Evolutionary conservation across 345 rosid species (phyloP), one percentile per base, ranked within the genome.

Genomic region (Moringa oleifera): DNA sequence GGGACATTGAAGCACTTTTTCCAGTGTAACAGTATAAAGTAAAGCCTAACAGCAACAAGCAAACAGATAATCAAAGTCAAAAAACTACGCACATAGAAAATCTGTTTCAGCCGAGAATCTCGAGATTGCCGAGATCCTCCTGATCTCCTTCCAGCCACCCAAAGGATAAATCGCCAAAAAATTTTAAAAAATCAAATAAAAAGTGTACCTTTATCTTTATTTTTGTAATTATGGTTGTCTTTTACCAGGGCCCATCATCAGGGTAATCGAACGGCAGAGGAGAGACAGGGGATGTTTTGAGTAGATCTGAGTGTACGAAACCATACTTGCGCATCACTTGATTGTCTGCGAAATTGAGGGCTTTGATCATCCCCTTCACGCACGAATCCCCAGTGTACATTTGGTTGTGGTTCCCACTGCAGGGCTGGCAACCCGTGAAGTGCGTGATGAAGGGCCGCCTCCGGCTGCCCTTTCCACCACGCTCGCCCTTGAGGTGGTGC

Each of bases 401-500:
- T 75, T 61, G 80, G 51, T 88, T 88, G 46, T 90, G 91, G 69
- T 85, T 83, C 51, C 99, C 99, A 64, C 85, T 88, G 62, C 99
- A 90, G 0, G 97, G 99, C 61, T 94, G 95, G 47, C 99, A 94
- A 16, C 99, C 99, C 28, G 99, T 81, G 73, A 94, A 94, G 65
- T 90, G 99, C 47, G 97, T 90, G 12, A 90, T 64, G 19, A 88
- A 85, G 68, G 99, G 96, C 57, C 97, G 64, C 79, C 92, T 75
- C 86, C 71, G 65, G 75, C 90, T 75, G 19, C 88, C 73, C 53
- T 73, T 73, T 50, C 90, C 88, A 53, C 91, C 60, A 59, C 62
- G n/a, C 79, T 83, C 31, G 80, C 86, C 23, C 25, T 74, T 73
- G 51, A 84, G 53, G 36, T 73, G 73, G 77, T 72, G 69, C 73